Evolutionary conservation across 2,329 filamentous ascomycete genomes (phyloP), one percentile per base, ranked within the genome.

Genomic region (Nigrospora oryzae): DNA sequence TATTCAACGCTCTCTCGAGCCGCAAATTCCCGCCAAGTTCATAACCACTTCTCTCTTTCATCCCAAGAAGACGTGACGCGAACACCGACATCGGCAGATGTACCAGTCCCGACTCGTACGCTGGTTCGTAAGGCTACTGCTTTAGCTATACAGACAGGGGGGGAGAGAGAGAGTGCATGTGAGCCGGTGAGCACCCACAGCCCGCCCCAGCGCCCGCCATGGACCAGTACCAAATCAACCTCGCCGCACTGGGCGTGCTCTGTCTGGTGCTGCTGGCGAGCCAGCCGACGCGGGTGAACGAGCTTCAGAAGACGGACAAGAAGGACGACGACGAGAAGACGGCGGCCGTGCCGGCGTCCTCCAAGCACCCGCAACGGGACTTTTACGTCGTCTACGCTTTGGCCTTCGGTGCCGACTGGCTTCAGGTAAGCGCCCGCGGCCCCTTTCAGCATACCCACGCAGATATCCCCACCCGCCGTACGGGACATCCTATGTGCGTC

Each of bases 381-480:
- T 71, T 68, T 57, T 66, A 71, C 44, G 57, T 62, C n/a, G 67
- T 68, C 8, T 71, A 70, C 42, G 54, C 62, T 11, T 55, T 71
- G 10, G 68, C 66, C 11, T 63, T 66, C 50, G 65, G 64, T 31
- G 66, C 69, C 15, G 69, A 71, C 50, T 73, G 69, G 68, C 55
- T 72, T 3, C 68, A 73, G 56, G 66, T 62, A 53, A 47, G 51
- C 46, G 34, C 17, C 30, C 33, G 23, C 8, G 23, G 11, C 32
- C 6, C 8, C 19, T 23, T 23, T 23, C 19, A 4, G 6, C 19
- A 23, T 23, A 23, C 19, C 19, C 6, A 23, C 19, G 19, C 19
- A 6, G 4, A 23, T 4, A 6, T 23, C 6, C 19, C 23, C 23
- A 6, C 23, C 23, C 23, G 23, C 5, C 23, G 23, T 28, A 10